phyloP scores from a whole-genome alignment of 1,284 basidiomycete genomes.

The Microbotryum silenes-acaulis region DNA sequence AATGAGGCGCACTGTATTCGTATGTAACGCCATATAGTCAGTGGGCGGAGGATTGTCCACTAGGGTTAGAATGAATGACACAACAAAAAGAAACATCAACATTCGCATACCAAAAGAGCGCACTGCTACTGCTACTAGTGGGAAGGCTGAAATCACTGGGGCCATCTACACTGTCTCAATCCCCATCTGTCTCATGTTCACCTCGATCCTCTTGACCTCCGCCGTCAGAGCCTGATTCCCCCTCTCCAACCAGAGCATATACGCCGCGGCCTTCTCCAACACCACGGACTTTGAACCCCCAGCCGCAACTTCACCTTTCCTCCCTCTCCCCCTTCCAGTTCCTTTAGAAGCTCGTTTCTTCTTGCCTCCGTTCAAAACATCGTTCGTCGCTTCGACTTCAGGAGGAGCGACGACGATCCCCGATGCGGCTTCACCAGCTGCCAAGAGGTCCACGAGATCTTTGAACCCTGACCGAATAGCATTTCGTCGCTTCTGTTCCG shows the following conservation, averaged over 20 bases:
- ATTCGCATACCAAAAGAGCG: too few relatives aligned
- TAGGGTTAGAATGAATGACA: too few relatives aligned
- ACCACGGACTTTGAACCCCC: conserved; percentile 36
- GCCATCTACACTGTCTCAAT: background rate
- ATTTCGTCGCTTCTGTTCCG: conserved; percentile 80
- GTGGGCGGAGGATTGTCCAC: too few relatives aligned
- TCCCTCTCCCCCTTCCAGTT: conserved; percentile 28
- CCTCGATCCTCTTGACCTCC: conserved; percentile 29
- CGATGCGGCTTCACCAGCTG: conserved; percentile 51
- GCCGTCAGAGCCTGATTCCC: conserved; percentile 29
- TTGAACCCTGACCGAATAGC: conserved; percentile 76
- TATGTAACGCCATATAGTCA: too few relatives aligned
- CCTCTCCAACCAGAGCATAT: conserved; percentile 32
- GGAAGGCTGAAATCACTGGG: too few relatives aligned
- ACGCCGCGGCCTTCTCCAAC: conserved; percentile 28
- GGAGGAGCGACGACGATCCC: conserved; percentile 22
- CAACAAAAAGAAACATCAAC: too few relatives aligned
- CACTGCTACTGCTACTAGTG: too few relatives aligned
- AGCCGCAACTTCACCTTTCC: conserved; percentile 33
- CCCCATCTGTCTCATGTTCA: background rate
- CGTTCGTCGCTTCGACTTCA: background rate
- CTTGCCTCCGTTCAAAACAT: conserved; percentile 6
- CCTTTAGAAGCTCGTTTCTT: conserved; percentile 19
- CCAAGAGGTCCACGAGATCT: conserved; percentile 33
- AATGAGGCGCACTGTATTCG: too few relatives aligned